Percentiles rank a stretch among this genome's conserved stretches.
phyloP scores from a whole-genome alignment of 345 rosid species.

The Populus nigra region DNA sequence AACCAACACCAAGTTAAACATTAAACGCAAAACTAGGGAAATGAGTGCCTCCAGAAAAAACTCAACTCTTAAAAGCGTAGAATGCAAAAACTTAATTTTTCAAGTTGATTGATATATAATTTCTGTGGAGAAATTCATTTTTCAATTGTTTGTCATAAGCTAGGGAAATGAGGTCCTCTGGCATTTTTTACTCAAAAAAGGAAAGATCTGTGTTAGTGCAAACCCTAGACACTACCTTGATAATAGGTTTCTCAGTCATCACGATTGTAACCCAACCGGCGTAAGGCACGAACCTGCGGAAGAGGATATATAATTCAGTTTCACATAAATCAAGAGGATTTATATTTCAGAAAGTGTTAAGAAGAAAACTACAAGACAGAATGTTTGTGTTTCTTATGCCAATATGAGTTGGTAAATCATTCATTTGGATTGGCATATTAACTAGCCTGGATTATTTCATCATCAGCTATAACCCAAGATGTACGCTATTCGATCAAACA shows the following conservation, averaged over 20 bases:
- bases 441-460: neutral
- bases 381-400: neutral
- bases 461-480: neutral
- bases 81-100: neutral
- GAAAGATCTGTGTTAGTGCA: neutral
- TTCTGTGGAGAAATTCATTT: neutral
- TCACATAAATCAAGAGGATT: slow-evolving; percentile 1
- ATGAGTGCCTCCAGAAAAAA: too few relatives aligned
- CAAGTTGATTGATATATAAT: neutral
- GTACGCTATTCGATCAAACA: neutral
- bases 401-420: neutral
- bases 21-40: neutral
- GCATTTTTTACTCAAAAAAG: neutral
- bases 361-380: neutral
- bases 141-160: neutral
- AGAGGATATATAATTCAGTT: neutral
- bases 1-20: neutral
- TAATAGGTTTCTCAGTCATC: slow-evolving; percentile 91
- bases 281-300: slow-evolving; percentile 70
- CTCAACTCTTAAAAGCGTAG: too few relatives aligned
- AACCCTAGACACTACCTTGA: slow-evolving; percentile 42
- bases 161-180: neutral
- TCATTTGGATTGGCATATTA: neutral
- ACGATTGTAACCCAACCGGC: slow-evolving; percentile 97
- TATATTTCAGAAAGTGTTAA: neutral